These are phyloP conservation scores for Tricholoma saponaceum DNA, from an alignment of 768 basidiomycete species.

Conservation along the genomic window DNA sequence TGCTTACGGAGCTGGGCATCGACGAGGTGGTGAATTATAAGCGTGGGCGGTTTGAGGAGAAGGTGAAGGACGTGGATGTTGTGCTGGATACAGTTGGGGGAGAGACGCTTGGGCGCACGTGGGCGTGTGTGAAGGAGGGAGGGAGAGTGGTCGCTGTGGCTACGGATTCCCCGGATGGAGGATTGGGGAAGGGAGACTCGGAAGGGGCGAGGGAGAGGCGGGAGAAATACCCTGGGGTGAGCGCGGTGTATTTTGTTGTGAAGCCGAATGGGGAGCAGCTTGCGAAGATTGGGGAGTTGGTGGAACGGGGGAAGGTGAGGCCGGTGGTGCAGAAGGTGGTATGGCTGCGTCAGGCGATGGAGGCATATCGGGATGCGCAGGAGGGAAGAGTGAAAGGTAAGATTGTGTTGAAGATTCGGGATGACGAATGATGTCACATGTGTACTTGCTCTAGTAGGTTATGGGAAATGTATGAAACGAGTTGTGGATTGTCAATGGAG, in stretches of 20 bases:
- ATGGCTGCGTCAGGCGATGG: neutral
- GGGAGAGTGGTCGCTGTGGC: too few species aligned
- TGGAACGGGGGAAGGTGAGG: neutral
- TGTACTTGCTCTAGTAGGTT: too few species aligned
- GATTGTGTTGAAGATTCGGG: neutral
- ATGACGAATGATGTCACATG: neutral
- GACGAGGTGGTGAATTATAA: too few species aligned
- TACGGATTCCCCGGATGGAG: too few species aligned
- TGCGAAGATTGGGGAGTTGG: neutral
- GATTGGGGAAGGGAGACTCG: too few species aligned
- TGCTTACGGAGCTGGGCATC: too few species aligned
- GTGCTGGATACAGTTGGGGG: too few species aligned
- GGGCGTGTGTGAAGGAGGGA: too few species aligned
- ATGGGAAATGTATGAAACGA: neutral
- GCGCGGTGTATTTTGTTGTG: neutral
- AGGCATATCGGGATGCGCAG: neutral
- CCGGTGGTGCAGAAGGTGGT: neutral
- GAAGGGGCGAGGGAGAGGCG: too few species aligned
- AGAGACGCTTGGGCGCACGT: too few species aligned
- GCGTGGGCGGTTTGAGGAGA: too few species aligned
- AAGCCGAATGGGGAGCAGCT: neutral
- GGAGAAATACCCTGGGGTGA: neutral
- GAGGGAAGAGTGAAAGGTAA: neutral
- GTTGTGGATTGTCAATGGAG: neutral
- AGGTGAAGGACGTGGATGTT: too few species aligned